Evolutionary conservation across 148 eudicot genomes (phyloP).

Genomic region (Rhododendron vialii): DNA sequence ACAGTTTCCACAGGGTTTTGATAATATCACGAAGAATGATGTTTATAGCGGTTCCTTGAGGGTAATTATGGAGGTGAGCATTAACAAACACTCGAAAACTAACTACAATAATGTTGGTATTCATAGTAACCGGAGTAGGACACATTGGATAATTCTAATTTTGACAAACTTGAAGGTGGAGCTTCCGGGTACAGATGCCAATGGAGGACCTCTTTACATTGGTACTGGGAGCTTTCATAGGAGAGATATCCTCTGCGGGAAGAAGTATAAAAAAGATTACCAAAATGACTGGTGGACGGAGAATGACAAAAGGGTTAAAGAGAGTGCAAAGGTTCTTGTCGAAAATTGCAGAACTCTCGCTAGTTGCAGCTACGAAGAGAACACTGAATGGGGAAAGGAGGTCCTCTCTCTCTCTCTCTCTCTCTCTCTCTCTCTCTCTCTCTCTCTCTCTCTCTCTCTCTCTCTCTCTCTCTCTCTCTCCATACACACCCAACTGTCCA

Average conservation of each 20-base stretch:
- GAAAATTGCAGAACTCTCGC: constrained; percentile 4
- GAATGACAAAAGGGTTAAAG: not conserved
- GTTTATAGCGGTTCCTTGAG: not conserved
- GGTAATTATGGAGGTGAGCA: constrained; percentile 1
- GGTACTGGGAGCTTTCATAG: constrained; percentile 18
- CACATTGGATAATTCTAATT: not conserved
- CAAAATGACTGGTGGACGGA: not conserved
- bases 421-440: not conserved
- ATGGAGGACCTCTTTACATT: constrained; percentile 13
- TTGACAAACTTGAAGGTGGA: constrained; percentile 14
- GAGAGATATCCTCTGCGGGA: constrained; percentile 9
- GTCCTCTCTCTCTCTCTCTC: constrained; percentile 14
- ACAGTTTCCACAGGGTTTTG: constrained; percentile 1
- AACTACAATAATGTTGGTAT: not conserved
- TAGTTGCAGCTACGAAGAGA: constrained; percentile 14
- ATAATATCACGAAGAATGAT: constrained; percentile 11
- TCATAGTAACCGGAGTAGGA: not conserved
- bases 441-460: not conserved
- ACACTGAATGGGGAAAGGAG: constrained; percentile 19
- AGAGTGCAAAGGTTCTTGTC: constrained; percentile 3
- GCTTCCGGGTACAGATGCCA: not conserved
- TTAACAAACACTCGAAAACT: not conserved
- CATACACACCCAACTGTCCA: not conserved
- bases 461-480: no score
- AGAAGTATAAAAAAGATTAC: not conserved